Evolutionary conservation across 2,329 filamentous ascomycete genomes (phyloP).

Genomic region (Ceratocystis cubensis): DNA sequence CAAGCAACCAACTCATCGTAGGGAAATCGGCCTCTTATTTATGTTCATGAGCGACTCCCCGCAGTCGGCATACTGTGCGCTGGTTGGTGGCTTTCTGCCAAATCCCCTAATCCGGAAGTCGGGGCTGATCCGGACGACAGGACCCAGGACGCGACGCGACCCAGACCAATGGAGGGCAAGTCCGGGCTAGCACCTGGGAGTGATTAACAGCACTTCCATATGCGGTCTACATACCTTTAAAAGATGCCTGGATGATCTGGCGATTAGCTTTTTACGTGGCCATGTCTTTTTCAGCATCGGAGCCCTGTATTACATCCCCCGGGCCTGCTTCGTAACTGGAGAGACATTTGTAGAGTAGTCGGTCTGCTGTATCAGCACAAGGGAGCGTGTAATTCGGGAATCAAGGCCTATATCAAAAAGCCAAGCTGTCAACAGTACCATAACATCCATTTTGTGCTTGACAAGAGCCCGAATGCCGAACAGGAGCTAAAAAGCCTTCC

Average conservation of each 20-base stretch:
- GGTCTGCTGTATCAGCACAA: background rate
- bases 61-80: background rate
- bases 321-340: background rate
- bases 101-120: background rate
- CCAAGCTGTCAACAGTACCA: background rate
- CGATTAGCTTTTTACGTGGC: too few species aligned
- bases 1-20: background rate
- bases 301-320: background rate
- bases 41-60: background rate
- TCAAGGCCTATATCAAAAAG: background rate
- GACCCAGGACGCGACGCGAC: background rate
- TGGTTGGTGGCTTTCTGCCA: background rate
- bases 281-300: background rate
- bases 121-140: background rate
- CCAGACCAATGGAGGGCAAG: background rate
- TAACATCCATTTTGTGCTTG: background rate
- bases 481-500: too few species aligned
- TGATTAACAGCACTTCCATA: too few species aligned
- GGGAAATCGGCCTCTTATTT: background rate
- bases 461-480: background rate
- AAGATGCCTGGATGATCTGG: too few species aligned
- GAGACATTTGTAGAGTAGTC: background rate
- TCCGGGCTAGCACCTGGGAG: background rate
- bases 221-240: too few species aligned
- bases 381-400: background rate